A percentile compares a stretch with the other conserved stretches of the same genome.
Conservation (phyloP, 257 asterid genomes). For the Nicotiana sylvestris region DNA sequence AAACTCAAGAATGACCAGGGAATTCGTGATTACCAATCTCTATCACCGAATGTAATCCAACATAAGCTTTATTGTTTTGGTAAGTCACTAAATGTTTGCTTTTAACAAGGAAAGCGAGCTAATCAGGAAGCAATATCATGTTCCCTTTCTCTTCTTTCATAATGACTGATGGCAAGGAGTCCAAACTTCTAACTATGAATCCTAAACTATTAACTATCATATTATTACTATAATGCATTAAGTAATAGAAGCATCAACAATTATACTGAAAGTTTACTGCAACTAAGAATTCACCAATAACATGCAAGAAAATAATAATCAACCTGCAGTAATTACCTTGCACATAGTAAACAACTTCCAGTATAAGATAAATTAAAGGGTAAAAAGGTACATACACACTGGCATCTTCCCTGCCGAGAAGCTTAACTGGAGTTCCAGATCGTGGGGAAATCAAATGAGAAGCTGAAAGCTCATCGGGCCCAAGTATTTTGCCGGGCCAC, state of each 20-base stretch:
- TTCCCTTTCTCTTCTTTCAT: background rate
- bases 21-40: background rate
- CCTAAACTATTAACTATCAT: background rate
- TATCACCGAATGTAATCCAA: background rate
- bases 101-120: background rate
- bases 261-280: background rate
- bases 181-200: background rate
- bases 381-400: conserved; percentile 72
- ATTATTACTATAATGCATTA: background rate
- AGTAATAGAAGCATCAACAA: background rate
- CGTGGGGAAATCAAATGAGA: conserved; percentile 80
- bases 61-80: background rate
- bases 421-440: conserved; percentile 99
- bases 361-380: background rate
- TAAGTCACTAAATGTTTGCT: background rate
- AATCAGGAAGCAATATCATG: background rate
- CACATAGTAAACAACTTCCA: background rate
- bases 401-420: conserved; percentile 98
- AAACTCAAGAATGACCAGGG: conserved; percentile 4
- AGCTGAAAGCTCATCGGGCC: conserved; percentile 77
- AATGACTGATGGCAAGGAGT: background rate
- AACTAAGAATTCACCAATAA: background rate
- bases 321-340: background rate
- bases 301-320: background rate
- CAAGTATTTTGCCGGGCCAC: conserved; percentile 99